Conservation (phyloP, 495 filamentous ascomycete genomes). For the Aspergillus biplanus region DNA sequence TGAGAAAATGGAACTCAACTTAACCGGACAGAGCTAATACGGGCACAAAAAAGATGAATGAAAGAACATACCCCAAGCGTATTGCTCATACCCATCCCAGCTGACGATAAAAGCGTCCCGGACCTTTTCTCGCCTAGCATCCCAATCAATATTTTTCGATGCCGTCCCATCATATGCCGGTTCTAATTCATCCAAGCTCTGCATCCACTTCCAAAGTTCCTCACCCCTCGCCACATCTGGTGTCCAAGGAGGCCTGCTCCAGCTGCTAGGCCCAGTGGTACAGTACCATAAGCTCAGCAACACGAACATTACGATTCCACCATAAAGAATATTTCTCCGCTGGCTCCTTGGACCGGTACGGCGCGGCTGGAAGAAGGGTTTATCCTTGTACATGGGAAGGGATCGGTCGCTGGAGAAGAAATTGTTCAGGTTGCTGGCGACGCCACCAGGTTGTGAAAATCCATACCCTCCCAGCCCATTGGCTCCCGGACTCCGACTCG, state of each 20-base stretch:
- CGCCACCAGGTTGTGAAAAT: conserved; percentile 38
- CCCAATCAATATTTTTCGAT: conserved; percentile 60
- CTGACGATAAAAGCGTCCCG: conserved; percentile 86
- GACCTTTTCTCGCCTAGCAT: conserved; percentile 77
- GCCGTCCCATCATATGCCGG: conserved; percentile 23
- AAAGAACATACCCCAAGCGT: conserved; percentile 81
- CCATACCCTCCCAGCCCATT: conserved; percentile 44
- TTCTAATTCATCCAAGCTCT: conserved; percentile 36
- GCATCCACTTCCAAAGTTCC: conserved; percentile 48
- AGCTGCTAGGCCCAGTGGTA: conserved; percentile 62
- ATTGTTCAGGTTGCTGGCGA: conserved; percentile 49
- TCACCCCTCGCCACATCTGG: conserved; percentile 31
- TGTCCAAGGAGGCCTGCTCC: conserved; percentile 35
- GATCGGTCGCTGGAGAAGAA: conserved; percentile 61
- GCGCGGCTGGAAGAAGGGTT: conserved; percentile 69
- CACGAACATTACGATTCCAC: conserved; percentile 34
- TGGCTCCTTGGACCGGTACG: conserved; percentile 43
- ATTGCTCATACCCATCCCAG: conserved; percentile 88
- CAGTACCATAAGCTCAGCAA: conserved; percentile 53
- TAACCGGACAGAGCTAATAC: neutral
- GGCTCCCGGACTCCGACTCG: conserved; percentile 47
- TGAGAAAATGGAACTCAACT: neutral
- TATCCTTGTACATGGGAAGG: conserved; percentile 98
- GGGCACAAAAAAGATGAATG: neutral
- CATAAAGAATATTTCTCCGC: conserved; percentile 34